Evolutionary conservation across 192 early-diverging fungal genomes (phyloP), one percentile per base, ranked within the genome.

Genomic region (Coemansia sp.): DNA sequence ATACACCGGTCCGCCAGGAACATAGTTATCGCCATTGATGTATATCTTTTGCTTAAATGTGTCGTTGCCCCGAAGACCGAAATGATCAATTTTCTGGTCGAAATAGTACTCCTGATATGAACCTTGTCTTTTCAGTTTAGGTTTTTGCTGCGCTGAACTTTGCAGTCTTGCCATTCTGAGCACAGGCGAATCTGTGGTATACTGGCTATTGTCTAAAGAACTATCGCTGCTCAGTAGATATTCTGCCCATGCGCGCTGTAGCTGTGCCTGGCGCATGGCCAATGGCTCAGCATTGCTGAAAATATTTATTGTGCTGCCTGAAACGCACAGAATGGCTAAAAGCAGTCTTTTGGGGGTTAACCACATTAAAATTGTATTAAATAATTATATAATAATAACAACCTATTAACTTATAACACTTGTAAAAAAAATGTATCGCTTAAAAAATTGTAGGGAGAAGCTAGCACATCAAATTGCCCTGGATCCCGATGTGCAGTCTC

Each of bases 1-100:
- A 39, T 80, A 83, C 5, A 86, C 51, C 8, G 85, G 85, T 3
- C 85, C 85, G n/a, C 73, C 81, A 5, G 68, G 60, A 4, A 52
- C 43, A 54, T 86, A 86, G 22, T 67, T 34, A 28, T 74, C 64
- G 5, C 60, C 60, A 45, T 86, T 86, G 17, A 86, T 76, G 39
- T 68, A 83, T 32, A 76, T 54, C 17, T 66, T 72, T 70, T 86
- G 85, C 61, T 68, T 76, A 52, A 86, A 86, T 48, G 81, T 79
- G 8, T 66, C 36, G 4, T 62, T 63, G 11, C 60, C 58, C 34
- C 56, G 75, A 3, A 62, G 39, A 36, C 67, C 77, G 36, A 65
- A 63, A 43, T 86, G 85, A 59, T 86, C 80, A 22, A 79, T 68
- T n/a, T 73, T 70, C 55, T 86, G 85, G 37, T 73, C 59, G 57